Conservation (phyloP, 805 yeast genomes). For the Candida bentonensis region DNA sequence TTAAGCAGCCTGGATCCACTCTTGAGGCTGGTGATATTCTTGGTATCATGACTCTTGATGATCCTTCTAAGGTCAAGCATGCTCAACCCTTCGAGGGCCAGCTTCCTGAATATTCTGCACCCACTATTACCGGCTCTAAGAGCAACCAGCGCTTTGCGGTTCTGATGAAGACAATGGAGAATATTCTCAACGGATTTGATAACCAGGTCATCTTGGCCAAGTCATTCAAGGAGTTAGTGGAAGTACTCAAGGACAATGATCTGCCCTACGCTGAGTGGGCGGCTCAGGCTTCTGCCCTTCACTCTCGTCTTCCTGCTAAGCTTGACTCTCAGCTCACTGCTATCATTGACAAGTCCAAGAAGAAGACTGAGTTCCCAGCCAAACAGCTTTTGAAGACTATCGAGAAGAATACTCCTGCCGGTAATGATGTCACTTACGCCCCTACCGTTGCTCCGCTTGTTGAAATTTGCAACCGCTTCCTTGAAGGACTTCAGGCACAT, state of each 20-base stretch:
- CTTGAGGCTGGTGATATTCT: slow-evolving; percentile 93
- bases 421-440: slow-evolving; percentile 32
- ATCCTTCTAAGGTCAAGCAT: slow-evolving; percentile 93
- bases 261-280: slow-evolving; percentile 92
- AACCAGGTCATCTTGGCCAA: slow-evolving; percentile 88
- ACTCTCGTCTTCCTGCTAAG: slow-evolving; percentile 71
- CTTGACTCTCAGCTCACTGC: slow-evolving; percentile 55
- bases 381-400: slow-evolving; percentile 63
- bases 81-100: slow-evolving; percentile 93
- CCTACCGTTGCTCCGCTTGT: slow-evolving; percentile 60
- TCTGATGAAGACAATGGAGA: slow-evolving; percentile 45
- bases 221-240: slow-evolving; percentile 59
- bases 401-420: slow-evolving; percentile 46
- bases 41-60: slow-evolving; percentile 88
- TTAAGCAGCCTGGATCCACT: slow-evolving; percentile 98
- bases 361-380: slow-evolving; percentile 86
- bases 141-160: slow-evolving; percentile 61
- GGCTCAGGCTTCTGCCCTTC: slow-evolving; percentile 74
- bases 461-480: slow-evolving; percentile 54
- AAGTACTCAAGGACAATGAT: slow-evolving; percentile 60
- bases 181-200: slow-evolving; percentile 83
- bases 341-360: slow-evolving; percentile 50
- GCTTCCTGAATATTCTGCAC: slow-evolving; percentile 76
- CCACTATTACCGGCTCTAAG: slow-evolving; percentile 69
- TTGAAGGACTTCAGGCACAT: slow-evolving; percentile 67